Evolutionary conservation across 139 green algal species (phyloP), one percentile per base, ranked within the genome.

Genomic region (Chlamydomonas incerta): DNA sequence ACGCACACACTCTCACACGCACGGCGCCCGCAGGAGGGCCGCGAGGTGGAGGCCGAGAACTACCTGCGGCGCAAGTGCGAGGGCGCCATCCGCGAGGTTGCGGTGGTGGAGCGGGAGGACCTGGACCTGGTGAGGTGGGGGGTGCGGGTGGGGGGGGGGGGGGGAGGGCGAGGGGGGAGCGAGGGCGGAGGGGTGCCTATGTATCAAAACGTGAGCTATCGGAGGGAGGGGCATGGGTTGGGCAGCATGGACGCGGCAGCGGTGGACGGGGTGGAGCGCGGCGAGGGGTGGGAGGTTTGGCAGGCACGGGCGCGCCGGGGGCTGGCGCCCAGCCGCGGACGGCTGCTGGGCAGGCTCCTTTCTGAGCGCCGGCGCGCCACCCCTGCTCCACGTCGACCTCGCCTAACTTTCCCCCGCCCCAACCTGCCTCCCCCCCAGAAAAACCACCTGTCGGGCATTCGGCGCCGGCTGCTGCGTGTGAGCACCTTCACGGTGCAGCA

Each of bases 381-480:
- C n/a, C n/a, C n/a, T n/a, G n/a, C n/a, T n/a, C n/a, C n/a, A n/a
- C n/a, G n/a, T 5, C 8, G 41, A 50, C 41, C 41, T 50, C 41
- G 5, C 41, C 41, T 8, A 5, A 13, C 8, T 50, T 50, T 50
- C 41, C 79, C 50, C 18, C 15, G 15, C 34, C 18, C 28, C 80
- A 62, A 2, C 47, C 15, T 47, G 47, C 69, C 33, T 34, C 70
- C 21, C 26, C 52, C 67, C 88, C 94, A 98, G 93, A 98, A 98
- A 68, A 99, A 99, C 89, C 97, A 99, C 93, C 91, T 99, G 69
- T 95, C 93, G 1, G 97, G 97, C 3, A 87, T 98, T 14, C 86
- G 96, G 88, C 94, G 95, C 29, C 89, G 89, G 69, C 92, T 99
- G 83, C 92, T 99, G 18, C 97, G 98, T 87, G 58, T 99, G 5